These are phyloP conservation scores for Anisodus tanguticus DNA, from an alignment of 257 asterid genomes.

Conservation along the genomic window DNA sequence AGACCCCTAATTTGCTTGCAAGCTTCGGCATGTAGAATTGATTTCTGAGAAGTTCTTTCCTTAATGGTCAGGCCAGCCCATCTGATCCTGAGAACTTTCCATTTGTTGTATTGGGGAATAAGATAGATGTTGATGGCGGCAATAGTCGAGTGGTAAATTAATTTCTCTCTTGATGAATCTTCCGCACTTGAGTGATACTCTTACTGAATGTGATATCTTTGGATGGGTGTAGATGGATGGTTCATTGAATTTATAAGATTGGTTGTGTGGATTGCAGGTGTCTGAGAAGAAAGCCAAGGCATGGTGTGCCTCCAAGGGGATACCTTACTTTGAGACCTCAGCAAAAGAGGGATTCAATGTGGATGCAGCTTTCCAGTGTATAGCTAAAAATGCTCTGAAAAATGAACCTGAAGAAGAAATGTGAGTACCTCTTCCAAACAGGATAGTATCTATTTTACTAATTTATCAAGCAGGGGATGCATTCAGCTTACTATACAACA, in stretches of 20 bases:
- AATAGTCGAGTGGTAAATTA: slow-evolving; percentile 64
- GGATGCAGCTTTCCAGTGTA: slow-evolving; percentile 66
- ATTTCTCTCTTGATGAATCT: background rate
- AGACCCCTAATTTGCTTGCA: background rate
- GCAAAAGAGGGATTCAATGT: slow-evolving; percentile 71
- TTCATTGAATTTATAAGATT: background rate
- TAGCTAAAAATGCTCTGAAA: slow-evolving; percentile 65
- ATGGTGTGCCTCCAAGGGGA: slow-evolving; percentile 72
- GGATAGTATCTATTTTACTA: background rate
- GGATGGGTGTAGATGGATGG: background rate
- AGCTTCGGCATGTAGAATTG: background rate
- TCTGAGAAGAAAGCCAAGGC: slow-evolving; percentile 66
- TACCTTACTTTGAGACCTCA: slow-evolving; percentile 70
- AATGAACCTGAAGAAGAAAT: slow-evolving; percentile 64
- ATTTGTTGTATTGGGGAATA: slow-evolving; percentile 62
- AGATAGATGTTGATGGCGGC: slow-evolving; percentile 66
- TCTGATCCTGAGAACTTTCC: slow-evolving; percentile 69
- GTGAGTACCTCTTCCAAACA: slow-evolving; percentile 41
- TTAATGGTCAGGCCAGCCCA: slow-evolving; percentile 60
- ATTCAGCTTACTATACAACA: background rate
- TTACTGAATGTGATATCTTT: background rate
- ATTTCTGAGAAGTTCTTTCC: background rate
- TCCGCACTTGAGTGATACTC: background rate
- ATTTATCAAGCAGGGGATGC: background rate
- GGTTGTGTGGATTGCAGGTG: slow-evolving; percentile 42